Evolutionary conservation across 2,329 filamentous ascomycete genomes (phyloP), one percentile per base, ranked within the genome.

Genomic region (Gremmenia infestans): DNA sequence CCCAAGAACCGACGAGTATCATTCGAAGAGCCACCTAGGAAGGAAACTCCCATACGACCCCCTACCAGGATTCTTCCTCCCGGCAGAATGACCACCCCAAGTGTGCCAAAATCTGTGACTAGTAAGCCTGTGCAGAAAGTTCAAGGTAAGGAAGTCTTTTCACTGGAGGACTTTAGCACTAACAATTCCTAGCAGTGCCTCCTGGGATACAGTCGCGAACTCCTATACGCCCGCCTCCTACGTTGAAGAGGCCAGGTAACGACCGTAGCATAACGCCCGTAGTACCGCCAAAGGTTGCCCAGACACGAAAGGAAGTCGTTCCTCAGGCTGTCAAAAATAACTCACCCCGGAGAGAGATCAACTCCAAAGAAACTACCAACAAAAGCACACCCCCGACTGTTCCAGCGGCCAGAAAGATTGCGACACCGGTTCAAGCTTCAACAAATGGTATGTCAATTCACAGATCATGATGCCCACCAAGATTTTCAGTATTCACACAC

Each of bases 1-100:
- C 61, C 63, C n/a, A 49, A 53, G 32, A 56, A 50, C 28, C 52
- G 60, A 47, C 48, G 60, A 52, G 56, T 68, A 25, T 61, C 63
- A 7, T 61, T 66, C 40, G 49, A 53, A 6, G 54, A 60, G 8
- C 52, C 55, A 11, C 47, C n/a, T 1, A 63, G 57, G 42, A 46
- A 37, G 23, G 47, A 51, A n/a, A 52, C 49, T 12, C 48, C 46
- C 25, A 52, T 55, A 19, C 50, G 40, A 40, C 51, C 52, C 4
- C 49, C 59, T 17, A 46, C 53, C 4, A 42, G 51, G 17, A 53
- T 55, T 46, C 25, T 53, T n/a, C 50, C 50, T 22, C 45, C 56
- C 22, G 15, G 36, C 11, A 58, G 51, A 47, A n/a, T 23, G 15
- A 28, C 48, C 4, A 55, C 51, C 12, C 47, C 56, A 9, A 40